These are phyloP conservation scores for Leishmania arabica DNA, from an alignment of 208 protist genomes.

Conservation along the genomic window DNA sequence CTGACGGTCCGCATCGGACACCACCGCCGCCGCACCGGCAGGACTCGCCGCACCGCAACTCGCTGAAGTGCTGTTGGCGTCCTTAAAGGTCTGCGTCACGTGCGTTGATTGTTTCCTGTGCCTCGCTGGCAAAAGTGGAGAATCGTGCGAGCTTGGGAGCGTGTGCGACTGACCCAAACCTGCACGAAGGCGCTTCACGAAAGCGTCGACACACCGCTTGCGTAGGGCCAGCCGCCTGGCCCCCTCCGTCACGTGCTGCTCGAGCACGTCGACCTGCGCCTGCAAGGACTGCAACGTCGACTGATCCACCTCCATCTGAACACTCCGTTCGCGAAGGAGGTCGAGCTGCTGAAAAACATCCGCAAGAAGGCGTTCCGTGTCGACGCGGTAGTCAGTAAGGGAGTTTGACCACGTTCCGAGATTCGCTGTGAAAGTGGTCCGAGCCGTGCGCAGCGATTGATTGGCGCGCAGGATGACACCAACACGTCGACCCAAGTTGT, in stretches of 20 bases:
- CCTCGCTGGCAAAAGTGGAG: background rate
- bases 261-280: slow-evolving; percentile 14
- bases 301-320: slow-evolving; percentile 18
- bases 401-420: slow-evolving; percentile 8
- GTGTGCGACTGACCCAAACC: background rate
- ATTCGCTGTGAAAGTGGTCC: slow-evolving; percentile 11
- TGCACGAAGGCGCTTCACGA: background rate
- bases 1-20: background rate
- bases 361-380: slow-evolving; percentile 13
- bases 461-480: background rate
- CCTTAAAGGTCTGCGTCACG: no score
- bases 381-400: slow-evolving; percentile 2
- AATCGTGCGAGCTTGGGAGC: background rate
- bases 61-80: background rate
- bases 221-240: slow-evolving; percentile 10
- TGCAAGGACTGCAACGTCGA: slow-evolving; percentile 15
- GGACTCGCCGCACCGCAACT: background rate
- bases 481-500: slow-evolving; percentile 1
- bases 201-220: slow-evolving; percentile 9
- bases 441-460: slow-evolving; percentile 11
- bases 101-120: background rate
- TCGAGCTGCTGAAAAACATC: slow-evolving; percentile 19
- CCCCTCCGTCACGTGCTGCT: slow-evolving; percentile 14
- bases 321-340: slow-evolving; percentile 14
- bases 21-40: background rate